Conservation (phyloP, 1,284 basidiomycete species). For the Ustilago curta region DNA sequence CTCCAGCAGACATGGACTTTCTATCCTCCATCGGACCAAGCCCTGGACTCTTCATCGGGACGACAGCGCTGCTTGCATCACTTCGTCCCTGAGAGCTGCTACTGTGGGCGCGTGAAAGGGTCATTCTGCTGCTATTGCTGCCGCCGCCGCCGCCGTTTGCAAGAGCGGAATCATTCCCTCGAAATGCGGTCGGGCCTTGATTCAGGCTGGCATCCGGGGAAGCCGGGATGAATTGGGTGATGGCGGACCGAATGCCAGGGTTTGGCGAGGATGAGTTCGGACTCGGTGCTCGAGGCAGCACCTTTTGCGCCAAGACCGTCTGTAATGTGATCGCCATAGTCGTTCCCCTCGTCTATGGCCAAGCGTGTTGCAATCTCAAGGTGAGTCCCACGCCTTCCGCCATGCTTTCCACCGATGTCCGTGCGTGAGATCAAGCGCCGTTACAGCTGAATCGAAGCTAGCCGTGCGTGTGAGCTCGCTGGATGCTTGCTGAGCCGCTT, state of each 20-base stretch:
- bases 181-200: neutral
- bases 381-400: neutral
- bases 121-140: neutral
- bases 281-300: slow-evolving; percentile 42
- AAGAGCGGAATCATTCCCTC: neutral
- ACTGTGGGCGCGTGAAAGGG: slow-evolving; percentile 7
- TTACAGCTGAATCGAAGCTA: neutral
- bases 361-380: neutral
- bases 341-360: neutral
- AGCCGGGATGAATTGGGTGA: slow-evolving; percentile 48
- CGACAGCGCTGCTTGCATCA: neutral
- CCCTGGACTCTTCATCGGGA: slow-evolving; percentile 7
- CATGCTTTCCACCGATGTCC: slow-evolving; percentile 3
- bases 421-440: neutral
- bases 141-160: slow-evolving; percentile 1
- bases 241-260: slow-evolving; percentile 34
- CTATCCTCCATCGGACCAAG: neutral
- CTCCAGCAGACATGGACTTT: slow-evolving; percentile 37
- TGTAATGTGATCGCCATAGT: slow-evolving; percentile 43
- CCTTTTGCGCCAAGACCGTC: slow-evolving; percentile 34
- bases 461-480: neutral
- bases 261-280: slow-evolving; percentile 41
- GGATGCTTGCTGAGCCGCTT: neutral
- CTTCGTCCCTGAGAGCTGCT: slow-evolving; percentile 11
- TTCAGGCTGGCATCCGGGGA: slow-evolving; percentile 34